Percentiles rank a stretch among this genome's conserved stretches.
phyloP scores from a whole-genome alignment of 2,329 filamentous ascomycete genomes.

The Fusarium ramigenum region DNA sequence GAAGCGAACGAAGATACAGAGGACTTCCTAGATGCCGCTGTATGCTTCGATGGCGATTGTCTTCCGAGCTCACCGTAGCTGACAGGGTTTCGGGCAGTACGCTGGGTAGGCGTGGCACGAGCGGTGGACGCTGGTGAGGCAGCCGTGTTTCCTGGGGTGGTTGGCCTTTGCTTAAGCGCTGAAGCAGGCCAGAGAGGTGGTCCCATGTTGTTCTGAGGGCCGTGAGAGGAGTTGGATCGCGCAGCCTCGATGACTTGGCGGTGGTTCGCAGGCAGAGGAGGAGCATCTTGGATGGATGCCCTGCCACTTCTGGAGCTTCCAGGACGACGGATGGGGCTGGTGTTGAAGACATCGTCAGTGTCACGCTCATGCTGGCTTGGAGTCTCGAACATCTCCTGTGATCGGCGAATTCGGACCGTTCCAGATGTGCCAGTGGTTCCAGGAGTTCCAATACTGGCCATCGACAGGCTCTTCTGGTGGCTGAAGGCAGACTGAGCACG shows the following conservation, averaged over 20 bases:
- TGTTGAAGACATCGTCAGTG: conserved; percentile 53
- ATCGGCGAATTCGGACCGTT: conserved; percentile 56
- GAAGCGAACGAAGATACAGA: conserved; percentile 96
- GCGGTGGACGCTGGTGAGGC: conserved; percentile 56
- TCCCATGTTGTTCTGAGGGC: conserved; percentile 71
- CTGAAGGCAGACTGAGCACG: conserved; percentile 32
- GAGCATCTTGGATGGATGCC: conserved; percentile 56
- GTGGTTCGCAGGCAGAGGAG: conserved; percentile 84
- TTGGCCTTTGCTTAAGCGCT: conserved; percentile 66
- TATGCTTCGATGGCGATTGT: conserved; percentile 58
- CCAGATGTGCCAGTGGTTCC: conserved; percentile 51
- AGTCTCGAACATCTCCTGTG: conserved; percentile 61
- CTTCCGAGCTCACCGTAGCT: conserved; percentile 58
- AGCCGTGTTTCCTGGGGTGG: conserved; percentile 66
- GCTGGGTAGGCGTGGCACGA: conserved; percentile 68
- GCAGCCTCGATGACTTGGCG: conserved; percentile 86
- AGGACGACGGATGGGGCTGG: conserved; percentile 62
- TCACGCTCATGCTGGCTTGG: conserved; percentile 52
- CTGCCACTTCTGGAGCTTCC: conserved; percentile 76
- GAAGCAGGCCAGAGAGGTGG: conserved; percentile 87
- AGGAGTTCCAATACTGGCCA: conserved; percentile 46
- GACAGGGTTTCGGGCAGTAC: conserved; percentile 56
- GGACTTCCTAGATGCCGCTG: conserved; percentile 62
- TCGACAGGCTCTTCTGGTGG: conserved; percentile 51
- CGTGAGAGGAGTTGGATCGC: conserved; percentile 64